Conservation (phyloP, 2,329 filamentous ascomycete species). For the Trichothecium sympodiale region DNA sequence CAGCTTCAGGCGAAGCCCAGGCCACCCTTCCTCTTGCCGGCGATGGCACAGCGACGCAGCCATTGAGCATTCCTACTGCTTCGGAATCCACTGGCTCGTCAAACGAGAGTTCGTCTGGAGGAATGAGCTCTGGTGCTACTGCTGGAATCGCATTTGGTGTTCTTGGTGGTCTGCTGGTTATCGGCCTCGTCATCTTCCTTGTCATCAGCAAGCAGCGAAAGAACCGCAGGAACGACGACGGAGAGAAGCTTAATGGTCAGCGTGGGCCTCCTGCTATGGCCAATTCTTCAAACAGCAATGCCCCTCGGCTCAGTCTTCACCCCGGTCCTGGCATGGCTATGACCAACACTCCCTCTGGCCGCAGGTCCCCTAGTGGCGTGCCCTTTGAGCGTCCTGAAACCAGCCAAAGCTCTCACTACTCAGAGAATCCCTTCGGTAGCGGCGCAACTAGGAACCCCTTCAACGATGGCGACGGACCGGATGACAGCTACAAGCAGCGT, state of each 20-base stretch:
- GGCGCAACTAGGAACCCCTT: constrained; percentile 26
- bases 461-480: constrained; percentile 13
- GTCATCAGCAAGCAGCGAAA: constrained; percentile 53
- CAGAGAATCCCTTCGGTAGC: constrained; percentile 61
- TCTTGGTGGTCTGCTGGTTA: constrained; percentile 53
- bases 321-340: constrained; percentile 37
- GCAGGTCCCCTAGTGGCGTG: constrained; percentile 18
- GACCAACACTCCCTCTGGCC: constrained; percentile 9
- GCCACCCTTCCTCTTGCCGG: constrained; percentile 1
- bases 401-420: constrained; percentile 32
- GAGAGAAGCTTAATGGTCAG: constrained; percentile 50
- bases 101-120: constrained; percentile 4
- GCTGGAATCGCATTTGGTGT: constrained; percentile 82
- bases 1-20: constrained; percentile 14
- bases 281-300: constrained; percentile 32
- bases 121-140: constrained; percentile 37
- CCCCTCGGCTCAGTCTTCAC: constrained; percentile 75
- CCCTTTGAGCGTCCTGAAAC: constrained; percentile 38
- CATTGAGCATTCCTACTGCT: constrained; percentile 1
- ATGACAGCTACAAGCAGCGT: too few relatives aligned
- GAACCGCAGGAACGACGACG: constrained; percentile 37
- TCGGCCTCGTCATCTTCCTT: constrained; percentile 61
- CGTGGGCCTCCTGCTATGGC: constrained; percentile 8
- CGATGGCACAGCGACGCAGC: neutral
- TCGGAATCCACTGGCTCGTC: neutral